These are phyloP conservation scores for Microbotryum intermedium DNA, from an alignment of 1,284 basidiomycete genomes.

Conservation along the genomic window DNA sequence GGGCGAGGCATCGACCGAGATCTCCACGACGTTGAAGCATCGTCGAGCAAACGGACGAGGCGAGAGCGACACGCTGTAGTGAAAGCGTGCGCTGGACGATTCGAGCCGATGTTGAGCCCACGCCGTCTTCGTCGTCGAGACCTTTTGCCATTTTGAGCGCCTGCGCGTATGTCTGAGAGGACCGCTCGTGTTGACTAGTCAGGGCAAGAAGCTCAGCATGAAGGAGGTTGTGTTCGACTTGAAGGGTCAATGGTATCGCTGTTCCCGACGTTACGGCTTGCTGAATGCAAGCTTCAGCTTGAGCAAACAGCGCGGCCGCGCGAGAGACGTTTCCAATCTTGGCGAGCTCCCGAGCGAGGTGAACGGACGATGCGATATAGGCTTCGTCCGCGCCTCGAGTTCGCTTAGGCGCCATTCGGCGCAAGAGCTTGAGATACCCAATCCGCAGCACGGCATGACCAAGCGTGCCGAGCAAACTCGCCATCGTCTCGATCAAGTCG, in stretches of 20 bases:
- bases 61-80: conserved; percentile 61
- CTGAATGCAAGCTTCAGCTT: conserved; percentile 46
- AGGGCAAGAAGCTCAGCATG: conserved; percentile 59
- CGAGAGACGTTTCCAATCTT: conserved; percentile 63
- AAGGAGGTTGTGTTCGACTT: conserved; percentile 53
- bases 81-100: conserved; percentile 52
- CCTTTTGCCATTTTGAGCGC: conserved; percentile 48
- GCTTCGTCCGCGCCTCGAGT: conserved; percentile 42
- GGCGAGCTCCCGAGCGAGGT: conserved; percentile 66
- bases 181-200: conserved; percentile 53
- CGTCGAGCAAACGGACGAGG: conserved; percentile 56
- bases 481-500: conserved; percentile 50
- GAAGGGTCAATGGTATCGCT: conserved; percentile 34
- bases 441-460: conserved; percentile 46
- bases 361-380: conserved; percentile 56
- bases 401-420: conserved; percentile 48
- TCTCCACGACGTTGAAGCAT: conserved; percentile 63
- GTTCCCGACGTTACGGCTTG: conserved; percentile 40
- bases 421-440: conserved; percentile 46
- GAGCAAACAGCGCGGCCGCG: conserved; percentile 56
- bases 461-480: conserved; percentile 59
- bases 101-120: conserved; percentile 46
- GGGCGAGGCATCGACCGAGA: conserved; percentile 51
- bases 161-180: conserved; percentile 55
- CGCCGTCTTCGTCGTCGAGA: conserved; percentile 35